phyloP scores from a whole-genome alignment of 148 eudicot species.

The Silene latifolia region DNA sequence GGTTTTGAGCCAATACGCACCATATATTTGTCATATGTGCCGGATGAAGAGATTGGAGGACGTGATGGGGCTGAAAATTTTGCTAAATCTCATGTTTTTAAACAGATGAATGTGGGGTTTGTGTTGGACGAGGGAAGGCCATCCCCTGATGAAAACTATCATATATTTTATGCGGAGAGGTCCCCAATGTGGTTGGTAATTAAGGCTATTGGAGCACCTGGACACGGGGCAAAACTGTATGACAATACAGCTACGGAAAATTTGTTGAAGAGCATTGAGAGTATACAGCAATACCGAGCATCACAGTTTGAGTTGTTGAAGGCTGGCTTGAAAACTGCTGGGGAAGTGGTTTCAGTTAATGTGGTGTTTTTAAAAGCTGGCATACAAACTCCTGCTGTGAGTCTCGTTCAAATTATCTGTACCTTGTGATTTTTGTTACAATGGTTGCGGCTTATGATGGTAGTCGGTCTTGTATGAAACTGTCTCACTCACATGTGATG shows the following conservation, averaged over 20 bases:
- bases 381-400: conserved; percentile 72
- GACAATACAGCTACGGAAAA: too few species aligned
- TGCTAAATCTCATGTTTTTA: conserved; percentile 52
- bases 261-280: conserved; percentile 66
- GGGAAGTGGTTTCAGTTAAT: conserved; percentile 82
- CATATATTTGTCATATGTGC: conserved; percentile 73
- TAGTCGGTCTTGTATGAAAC: too few species aligned
- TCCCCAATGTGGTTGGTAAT: too few species aligned
- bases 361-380: conserved; percentile 87
- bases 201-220: too few species aligned
- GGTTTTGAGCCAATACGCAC: conserved; percentile 68
- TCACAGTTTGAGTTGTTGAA: conserved; percentile 80
- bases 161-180: too few species aligned
- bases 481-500: too few species aligned
- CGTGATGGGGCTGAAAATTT: conserved; percentile 72
- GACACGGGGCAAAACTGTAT: too few species aligned
- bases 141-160: too few species aligned
- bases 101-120: conserved; percentile 74
- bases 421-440: neutral
- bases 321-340: conserved; percentile 70
- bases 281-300: conserved; percentile 64
- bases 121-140: neutral
- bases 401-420: conserved; percentile 10
- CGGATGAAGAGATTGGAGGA: conserved; percentile 98
- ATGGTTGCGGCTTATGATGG: too few species aligned